These are phyloP conservation scores for Melaleuca alternifolia DNA, from an alignment of 345 rosid species.

Conservation along the genomic window DNA sequence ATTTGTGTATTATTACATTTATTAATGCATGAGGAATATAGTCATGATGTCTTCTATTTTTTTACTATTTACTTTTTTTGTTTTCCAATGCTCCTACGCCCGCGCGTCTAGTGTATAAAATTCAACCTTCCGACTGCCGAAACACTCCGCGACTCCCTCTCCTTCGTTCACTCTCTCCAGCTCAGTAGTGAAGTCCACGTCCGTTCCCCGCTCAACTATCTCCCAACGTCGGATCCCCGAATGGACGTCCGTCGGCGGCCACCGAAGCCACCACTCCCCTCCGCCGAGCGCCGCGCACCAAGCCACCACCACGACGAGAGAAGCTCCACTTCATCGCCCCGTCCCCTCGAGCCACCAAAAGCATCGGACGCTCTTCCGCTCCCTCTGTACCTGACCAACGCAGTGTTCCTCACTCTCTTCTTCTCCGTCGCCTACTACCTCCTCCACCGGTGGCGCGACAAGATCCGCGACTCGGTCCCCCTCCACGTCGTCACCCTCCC, in stretches of 20 bases:
- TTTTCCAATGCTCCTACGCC: background rate
- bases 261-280: background rate
- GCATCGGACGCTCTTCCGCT: conserved; percentile 75
- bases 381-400: conserved; percentile 60
- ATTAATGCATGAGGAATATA: background rate
- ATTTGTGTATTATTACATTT: too few species aligned
- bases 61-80: background rate
- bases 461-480: conserved; percentile 72
- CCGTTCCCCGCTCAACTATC: background rate
- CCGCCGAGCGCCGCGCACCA: background rate
- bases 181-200: background rate
- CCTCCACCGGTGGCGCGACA: conserved; percentile 80
- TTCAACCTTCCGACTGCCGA: background rate
- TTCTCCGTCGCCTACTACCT: conserved; percentile 73
- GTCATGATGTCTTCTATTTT: fast-evolving
- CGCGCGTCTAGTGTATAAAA: background rate
- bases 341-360: conserved; percentile 13
- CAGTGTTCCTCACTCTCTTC: conserved; percentile 69
- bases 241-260: background rate
- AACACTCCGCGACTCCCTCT: background rate
- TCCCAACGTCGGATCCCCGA: background rate
- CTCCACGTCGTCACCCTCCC: conserved; percentile 63
- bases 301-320: background rate
- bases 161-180: background rate
- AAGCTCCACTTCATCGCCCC: background rate